These are phyloP conservation scores for Drechslerella stenobrocha DNA, from an alignment of 2,329 filamentous ascomycete genomes.

Conservation along the genomic window DNA sequence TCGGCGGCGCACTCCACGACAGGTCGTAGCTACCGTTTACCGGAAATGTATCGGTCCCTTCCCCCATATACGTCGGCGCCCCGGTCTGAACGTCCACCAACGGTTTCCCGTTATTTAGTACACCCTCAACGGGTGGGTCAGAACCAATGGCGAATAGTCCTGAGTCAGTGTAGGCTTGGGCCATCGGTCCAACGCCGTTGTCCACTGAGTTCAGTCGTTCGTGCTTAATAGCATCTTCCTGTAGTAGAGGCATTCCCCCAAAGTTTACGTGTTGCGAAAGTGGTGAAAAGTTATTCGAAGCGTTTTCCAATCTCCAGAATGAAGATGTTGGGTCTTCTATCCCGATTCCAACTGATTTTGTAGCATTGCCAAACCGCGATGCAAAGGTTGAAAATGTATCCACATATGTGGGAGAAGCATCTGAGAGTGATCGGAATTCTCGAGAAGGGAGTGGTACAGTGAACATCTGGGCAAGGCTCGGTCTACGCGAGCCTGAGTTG, in stretches of 20 bases:
- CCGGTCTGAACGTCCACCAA: constrained; percentile 28
- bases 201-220: constrained; percentile 45
- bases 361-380: constrained; percentile 26
- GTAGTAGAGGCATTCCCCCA: constrained; percentile 42
- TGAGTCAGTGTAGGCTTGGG: constrained; percentile 29
- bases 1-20: constrained; percentile 24
- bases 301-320: constrained; percentile 46
- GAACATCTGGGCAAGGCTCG: constrained; percentile 52
- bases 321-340: constrained; percentile 43
- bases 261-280: constrained; percentile 46
- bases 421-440: constrained; percentile 45
- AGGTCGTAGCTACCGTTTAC: constrained; percentile 30
- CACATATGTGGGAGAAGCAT: constrained; percentile 42
- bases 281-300: constrained; percentile 40
- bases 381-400: constrained; percentile 44
- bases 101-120: constrained; percentile 22
- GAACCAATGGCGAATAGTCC: constrained; percentile 41
- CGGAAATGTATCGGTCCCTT: constrained; percentile 8
- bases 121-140: constrained; percentile 34
- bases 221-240: constrained; percentile 39
- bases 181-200: constrained; percentile 44
- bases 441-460: constrained; percentile 40
- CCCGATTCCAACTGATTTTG: constrained; percentile 37
- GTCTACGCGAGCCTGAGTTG: constrained; percentile 50
- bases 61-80: constrained; percentile 9